Evolutionary conservation across 2,329 filamentous ascomycete species (phyloP), one percentile per base, ranked within the genome.

Genomic region (Aspergillus terreus): DNA sequence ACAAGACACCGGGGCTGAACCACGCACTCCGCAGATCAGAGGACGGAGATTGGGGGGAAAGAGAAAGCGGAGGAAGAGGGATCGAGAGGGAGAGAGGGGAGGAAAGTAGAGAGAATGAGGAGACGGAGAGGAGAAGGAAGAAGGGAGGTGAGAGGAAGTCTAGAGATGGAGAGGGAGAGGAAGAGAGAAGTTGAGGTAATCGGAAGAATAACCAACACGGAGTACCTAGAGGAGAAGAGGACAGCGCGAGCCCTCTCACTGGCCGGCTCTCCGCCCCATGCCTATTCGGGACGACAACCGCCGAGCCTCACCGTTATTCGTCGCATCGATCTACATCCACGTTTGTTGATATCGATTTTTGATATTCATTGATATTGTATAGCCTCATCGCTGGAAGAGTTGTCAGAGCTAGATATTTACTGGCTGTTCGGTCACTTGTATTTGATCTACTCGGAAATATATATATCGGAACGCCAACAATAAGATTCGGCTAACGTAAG

Each of bases 1-100:
- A 55, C 47, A 53, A 54, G 53, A 52, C 49, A 51, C 44, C 15
- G 19, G 11, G 40, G 6, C 6, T 23, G 40, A 12, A 23, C 23
- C 40, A 42, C 40, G 17, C 15, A 42, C 11, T 21, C 40, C 40
- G 53, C 48, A 50, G 62, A 54, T 48, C 55, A 49, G 57, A 53
- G 35, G 44, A 44, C 48, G 59, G 51, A 36, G 50, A 58, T 47
- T 55, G 35, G 36, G 25, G 25, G 23, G 23, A 23, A 23, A 46
- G 38, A 36, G 52, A 38, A 42, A 44, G 36, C 46, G 53, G 55
- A 42, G 40, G 45, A 47, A 58, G 51, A 49, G 47, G 51, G 49
- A 54, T 36, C 33, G 33, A 35, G 46, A 42, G 48, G 42, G 44
- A 51, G 46, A 35, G 43, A 41, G 47, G 42, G 52, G 43, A 49